Conservation (phyloP, 495 filamentous ascomycete genomes). For the Penicillium desertorum region DNA sequence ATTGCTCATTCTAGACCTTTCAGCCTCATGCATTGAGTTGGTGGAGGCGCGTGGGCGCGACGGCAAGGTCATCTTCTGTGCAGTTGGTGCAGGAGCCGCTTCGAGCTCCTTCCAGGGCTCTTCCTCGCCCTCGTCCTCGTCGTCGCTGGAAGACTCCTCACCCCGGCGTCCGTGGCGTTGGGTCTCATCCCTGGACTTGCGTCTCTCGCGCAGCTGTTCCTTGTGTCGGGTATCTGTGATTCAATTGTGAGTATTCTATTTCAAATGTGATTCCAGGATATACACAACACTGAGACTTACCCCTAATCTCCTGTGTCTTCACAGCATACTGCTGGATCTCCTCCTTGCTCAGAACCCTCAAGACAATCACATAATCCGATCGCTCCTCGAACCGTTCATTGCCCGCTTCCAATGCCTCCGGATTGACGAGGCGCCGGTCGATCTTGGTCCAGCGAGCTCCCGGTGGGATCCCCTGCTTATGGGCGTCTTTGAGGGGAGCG, state of each 20-base stretch:
- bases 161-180: slow-evolving; percentile 34
- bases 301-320: slow-evolving; percentile 73
- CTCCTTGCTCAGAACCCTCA: slow-evolving; percentile 74
- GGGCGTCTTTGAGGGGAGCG: slow-evolving; percentile 77
- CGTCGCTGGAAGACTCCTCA: slow-evolving; percentile 43
- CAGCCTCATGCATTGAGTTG: slow-evolving; percentile 15
- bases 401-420: slow-evolving; percentile 70
- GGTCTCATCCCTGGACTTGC: slow-evolving; percentile 33
- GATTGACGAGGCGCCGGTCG: slow-evolving; percentile 77
- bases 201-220: slow-evolving; percentile 38
- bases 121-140: slow-evolving; percentile 39
- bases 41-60: slow-evolving; percentile 19
- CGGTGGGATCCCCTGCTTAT: slow-evolving; percentile 69
- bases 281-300: slow-evolving; percentile 43
- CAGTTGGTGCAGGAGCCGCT: slow-evolving; percentile 21
- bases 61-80: slow-evolving; percentile 19
- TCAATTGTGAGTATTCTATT: slow-evolving; percentile 12
- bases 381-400: slow-evolving; percentile 81
- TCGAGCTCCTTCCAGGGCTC: slow-evolving; percentile 38
- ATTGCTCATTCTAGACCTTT: slow-evolving; percentile 10
- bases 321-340: slow-evolving; percentile 79
- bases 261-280: neutral
- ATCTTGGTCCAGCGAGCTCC: slow-evolving; percentile 90
- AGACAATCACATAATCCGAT: slow-evolving; percentile 79
- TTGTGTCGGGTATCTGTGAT: slow-evolving; percentile 37